Evolutionary conservation across 2,329 filamentous ascomycete species (phyloP).

Genomic region (Neurospora sp.): DNA sequence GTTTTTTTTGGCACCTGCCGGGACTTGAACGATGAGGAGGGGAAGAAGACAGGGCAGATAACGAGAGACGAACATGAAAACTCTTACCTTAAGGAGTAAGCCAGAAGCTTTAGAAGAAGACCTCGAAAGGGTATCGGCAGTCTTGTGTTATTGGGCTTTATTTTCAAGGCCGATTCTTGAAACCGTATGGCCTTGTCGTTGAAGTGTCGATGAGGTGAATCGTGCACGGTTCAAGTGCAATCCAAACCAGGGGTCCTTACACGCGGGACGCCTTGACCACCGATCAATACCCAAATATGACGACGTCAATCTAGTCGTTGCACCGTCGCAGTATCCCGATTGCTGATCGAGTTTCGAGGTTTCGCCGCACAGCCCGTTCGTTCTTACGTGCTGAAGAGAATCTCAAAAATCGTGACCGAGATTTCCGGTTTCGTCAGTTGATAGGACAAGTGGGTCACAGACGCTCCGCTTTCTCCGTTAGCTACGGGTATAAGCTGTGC

Average conservation of each 20-base stretch:
- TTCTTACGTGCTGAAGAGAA: conserved; percentile 1
- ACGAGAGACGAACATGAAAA: conserved; percentile 10
- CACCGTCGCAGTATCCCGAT: background rate
- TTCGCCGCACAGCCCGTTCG: background rate
- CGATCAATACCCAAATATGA: conserved; percentile 10
- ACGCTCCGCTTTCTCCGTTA: background rate
- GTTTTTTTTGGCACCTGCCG: background rate
- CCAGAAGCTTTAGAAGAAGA: background rate
- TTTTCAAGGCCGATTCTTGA: background rate
- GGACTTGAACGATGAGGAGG: conserved; percentile 3
- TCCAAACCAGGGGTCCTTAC: conserved; percentile 1
- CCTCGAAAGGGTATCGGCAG: background rate
- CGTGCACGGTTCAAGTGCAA: conserved; percentile 18
- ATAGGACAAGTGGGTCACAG: background rate
- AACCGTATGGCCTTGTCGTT: background rate
- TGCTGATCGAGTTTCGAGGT: background rate
- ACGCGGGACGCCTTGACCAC: conserved; percentile 12
- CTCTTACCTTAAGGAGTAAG: conserved; percentile 9
- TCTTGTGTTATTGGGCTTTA: background rate
- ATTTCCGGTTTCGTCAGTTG: background rate
- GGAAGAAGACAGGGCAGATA: background rate
- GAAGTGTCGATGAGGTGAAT: conserved; percentile 5
- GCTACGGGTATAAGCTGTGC: background rate
- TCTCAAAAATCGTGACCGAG: background rate
- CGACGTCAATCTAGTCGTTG: conserved; percentile 8